These are phyloP conservation scores for Annona squamosa DNA, from an alignment of 164 flowering plant species.

Conservation along the genomic window DNA sequence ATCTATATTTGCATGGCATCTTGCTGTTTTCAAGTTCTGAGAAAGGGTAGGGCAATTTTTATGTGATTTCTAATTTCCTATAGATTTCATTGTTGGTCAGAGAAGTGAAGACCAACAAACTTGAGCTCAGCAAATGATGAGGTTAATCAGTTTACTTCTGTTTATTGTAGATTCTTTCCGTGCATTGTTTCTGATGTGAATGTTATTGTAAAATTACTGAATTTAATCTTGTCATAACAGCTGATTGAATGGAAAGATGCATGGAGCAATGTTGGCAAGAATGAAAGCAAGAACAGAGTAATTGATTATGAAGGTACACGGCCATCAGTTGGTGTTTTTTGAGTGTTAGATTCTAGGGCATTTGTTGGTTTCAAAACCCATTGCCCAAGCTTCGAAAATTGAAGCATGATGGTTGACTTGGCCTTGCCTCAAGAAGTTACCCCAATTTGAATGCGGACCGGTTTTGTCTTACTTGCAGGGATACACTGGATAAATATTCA, in stretches of 20 bases:
- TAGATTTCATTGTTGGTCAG: constrained; percentile 22
- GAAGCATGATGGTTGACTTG: neutral
- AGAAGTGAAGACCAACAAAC: constrained; percentile 24
- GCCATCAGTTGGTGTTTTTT: neutral
- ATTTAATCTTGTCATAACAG: constrained; percentile 16
- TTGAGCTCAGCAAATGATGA: constrained; percentile 19
- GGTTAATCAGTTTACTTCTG: constrained; percentile 9
- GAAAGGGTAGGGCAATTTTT: neutral
- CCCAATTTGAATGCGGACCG: neutral
- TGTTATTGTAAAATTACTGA: constrained; percentile 2
- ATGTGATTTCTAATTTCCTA: neutral
- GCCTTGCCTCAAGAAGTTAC: neutral
- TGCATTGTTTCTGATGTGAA: neutral
- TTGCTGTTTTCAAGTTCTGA: neutral
- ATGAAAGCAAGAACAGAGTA: constrained; percentile 19
- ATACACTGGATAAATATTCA: constrained; percentile 34
- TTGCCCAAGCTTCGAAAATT: neutral
- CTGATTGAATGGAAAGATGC: constrained; percentile 42
- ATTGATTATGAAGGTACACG: constrained; percentile 24
- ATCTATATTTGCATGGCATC: neutral
- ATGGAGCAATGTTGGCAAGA: constrained; percentile 25
- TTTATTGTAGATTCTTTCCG: neutral
- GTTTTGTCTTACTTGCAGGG: constrained; percentile 10
- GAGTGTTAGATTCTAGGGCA: neutral
- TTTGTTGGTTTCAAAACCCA: neutral